Percentiles rank a stretch among this genome's conserved stretches.
phyloP scores from a whole-genome alignment of 495 filamentous ascomycete species.

The Penicillium pulvis region DNA sequence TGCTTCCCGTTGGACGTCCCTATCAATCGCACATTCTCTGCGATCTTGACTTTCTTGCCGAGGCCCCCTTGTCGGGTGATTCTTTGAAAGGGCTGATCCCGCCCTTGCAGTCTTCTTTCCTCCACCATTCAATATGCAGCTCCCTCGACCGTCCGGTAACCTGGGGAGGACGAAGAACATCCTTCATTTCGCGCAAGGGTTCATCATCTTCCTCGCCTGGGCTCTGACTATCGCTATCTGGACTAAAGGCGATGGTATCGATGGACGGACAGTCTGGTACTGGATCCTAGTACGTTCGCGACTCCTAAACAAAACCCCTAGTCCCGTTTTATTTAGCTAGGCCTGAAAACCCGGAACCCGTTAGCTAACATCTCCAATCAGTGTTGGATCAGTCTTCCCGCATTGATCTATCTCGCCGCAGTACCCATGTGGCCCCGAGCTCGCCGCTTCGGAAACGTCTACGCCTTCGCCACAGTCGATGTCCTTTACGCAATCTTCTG shows the following conservation, averaged over 20 bases:
- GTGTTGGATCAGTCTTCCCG: conserved; percentile 85
- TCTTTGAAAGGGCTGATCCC: conserved; percentile 18
- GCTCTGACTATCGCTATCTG: conserved; percentile 75
- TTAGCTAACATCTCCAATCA: conserved; percentile 38
- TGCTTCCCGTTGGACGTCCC: conserved; percentile 2
- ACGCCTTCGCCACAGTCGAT: conserved; percentile 78
- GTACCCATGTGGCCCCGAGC: conserved; percentile 84
- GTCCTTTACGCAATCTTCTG: conserved; percentile 74
- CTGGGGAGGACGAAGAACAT: conserved; percentile 50
- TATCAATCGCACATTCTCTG: conserved; percentile 9
- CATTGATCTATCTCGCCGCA: conserved; percentile 79
- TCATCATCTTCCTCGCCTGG: conserved; percentile 71
- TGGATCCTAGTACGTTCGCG: conserved; percentile 69
- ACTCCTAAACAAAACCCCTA: neutral
- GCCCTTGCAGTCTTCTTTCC: conserved; percentile 25
- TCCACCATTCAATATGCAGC: conserved; percentile 25
- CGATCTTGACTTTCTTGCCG: neutral
- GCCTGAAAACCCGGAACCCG: neutral
- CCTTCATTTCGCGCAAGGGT: conserved; percentile 58
- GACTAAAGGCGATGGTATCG: conserved; percentile 61
- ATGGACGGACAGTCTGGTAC: conserved; percentile 72
- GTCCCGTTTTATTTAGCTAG: neutral
- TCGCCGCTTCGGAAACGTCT: conserved; percentile 75
- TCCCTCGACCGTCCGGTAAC: conserved; percentile 35
- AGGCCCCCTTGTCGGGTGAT: conserved; percentile 11